These are phyloP conservation scores for Rhizopus delemar DNA, from an alignment of 371 early-diverging fungal genomes.

Conservation along the genomic window DNA sequence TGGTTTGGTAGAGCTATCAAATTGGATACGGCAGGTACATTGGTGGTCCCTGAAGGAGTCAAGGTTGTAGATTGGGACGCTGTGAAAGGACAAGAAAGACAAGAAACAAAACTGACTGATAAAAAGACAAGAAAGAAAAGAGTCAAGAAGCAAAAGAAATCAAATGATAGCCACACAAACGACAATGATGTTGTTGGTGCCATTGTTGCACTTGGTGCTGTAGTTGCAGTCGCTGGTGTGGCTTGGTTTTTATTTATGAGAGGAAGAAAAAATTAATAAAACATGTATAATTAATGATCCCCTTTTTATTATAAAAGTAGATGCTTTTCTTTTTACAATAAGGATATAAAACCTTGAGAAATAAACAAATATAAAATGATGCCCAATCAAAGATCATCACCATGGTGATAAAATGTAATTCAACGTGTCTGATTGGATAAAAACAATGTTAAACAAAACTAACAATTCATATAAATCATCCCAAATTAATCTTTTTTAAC, in stretches of 20 bases:
- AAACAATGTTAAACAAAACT: too few species aligned
- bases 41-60: conserved; percentile 44
- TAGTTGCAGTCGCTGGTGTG: conserved; percentile 40
- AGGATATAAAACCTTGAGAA: too few species aligned
- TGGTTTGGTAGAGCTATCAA: conserved; percentile 57
- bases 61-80: conserved; percentile 47
- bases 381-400: too few species aligned
- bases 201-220: conserved; percentile 33
- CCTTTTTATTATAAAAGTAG: background rate
- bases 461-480: too few species aligned
- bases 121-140: conserved; percentile 30
- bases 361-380: too few species aligned
- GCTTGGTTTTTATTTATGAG: conserved; percentile 37
- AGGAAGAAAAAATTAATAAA: conserved; percentile 19
- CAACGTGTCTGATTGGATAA: too few species aligned
- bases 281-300: conserved; percentile 4
- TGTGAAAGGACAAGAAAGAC: conserved; percentile 20
- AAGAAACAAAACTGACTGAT: conserved; percentile 3
- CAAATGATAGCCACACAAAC: conserved; percentile 4
- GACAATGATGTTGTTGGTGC: conserved; percentile 21
- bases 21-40: conserved; percentile 41
- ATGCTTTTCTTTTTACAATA: too few species aligned
- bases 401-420: too few species aligned
- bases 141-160: conserved; percentile 8
- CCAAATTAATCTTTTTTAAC: too few species aligned